phyloP scores from a whole-genome alignment of 129 eudicot species.

The Logfia minima region DNA sequence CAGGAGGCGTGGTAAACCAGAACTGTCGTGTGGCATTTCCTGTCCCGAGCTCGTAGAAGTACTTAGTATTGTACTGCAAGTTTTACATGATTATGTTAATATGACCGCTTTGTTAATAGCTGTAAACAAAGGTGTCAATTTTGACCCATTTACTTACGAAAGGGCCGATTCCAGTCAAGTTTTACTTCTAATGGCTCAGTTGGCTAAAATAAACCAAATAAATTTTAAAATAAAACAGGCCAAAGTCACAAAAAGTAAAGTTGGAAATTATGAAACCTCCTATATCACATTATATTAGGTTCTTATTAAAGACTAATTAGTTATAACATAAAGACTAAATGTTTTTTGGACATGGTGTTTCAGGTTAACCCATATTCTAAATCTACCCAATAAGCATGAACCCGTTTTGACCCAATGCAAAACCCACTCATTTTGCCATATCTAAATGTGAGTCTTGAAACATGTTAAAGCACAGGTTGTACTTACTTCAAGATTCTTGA shows the following conservation, averaged over 20 bases:
- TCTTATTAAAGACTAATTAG: no score
- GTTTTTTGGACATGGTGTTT: no score
- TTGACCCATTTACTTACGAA: background rate
- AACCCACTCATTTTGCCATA: background rate
- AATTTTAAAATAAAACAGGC: no score
- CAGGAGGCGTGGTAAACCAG: slow-evolving; percentile 89
- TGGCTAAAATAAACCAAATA: background rate
- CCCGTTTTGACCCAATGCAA: background rate
- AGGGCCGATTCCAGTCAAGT: background rate
- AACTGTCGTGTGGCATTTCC: slow-evolving; percentile 55
- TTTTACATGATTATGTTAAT: background rate
- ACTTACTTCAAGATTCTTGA: slow-evolving; percentile 55
- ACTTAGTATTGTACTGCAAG: slow-evolving; percentile 77
- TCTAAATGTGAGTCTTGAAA: background rate
- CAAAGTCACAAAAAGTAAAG: no score
- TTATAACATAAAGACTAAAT: no score
- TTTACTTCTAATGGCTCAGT: background rate
- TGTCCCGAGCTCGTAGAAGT: slow-evolving; percentile 64
- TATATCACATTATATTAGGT: no score
- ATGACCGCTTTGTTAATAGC: slow-evolving; percentile 5
- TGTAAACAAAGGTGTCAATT: background rate
- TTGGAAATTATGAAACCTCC: no score
- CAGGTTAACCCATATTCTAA: no score
- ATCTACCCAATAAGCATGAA: no score
- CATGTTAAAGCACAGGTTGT: background rate